A percentile compares a stretch with the other conserved stretches of the same genome.
These are phyloP conservation scores for Termitomyces sp. DNA, from an alignment of 768 basidiomycete genomes.

Conservation along the genomic window DNA sequence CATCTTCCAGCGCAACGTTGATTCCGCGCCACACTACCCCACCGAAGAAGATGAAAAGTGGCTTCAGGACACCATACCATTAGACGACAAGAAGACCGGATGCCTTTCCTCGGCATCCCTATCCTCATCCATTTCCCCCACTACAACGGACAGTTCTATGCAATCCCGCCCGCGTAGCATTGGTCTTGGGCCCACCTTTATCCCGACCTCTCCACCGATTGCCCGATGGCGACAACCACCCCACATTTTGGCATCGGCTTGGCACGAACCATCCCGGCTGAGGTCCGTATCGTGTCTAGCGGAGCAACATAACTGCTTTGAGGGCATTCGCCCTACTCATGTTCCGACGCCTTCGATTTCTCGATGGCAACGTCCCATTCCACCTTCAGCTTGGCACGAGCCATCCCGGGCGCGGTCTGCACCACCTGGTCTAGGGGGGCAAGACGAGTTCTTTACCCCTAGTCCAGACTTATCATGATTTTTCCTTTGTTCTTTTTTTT, in stretches of 20 bases:
- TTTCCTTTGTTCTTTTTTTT: constrained; percentile 5
- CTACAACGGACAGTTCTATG: background rate
- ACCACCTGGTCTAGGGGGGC: constrained; percentile 9
- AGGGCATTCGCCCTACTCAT: background rate
- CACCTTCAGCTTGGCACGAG: constrained; percentile 10
- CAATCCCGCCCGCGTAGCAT: background rate
- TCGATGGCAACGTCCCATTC: constrained; percentile 12
- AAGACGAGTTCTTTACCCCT: background rate
- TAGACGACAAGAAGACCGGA: constrained; percentile 15
- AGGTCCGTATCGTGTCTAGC: constrained; percentile 14
- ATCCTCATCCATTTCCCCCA: background rate
- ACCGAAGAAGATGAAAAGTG: constrained; percentile 52
- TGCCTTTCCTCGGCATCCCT: constrained; percentile 2
- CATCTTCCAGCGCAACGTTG: constrained; percentile 36
- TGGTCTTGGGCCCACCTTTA: background rate
- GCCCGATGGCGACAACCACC: constrained; percentile 13
- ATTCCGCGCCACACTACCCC: constrained; percentile 28
- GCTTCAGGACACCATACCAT: constrained; percentile 60
- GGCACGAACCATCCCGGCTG: constrained; percentile 12
- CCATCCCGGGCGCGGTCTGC: constrained; percentile 16
- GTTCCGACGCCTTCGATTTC: constrained; percentile 15
- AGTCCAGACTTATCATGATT: background rate
- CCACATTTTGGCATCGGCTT: constrained; percentile 5
- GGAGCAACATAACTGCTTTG: constrained; percentile 6
- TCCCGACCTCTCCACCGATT: constrained; percentile 18